Base-by-base conservation (phyloP, 2,329 filamentous ascomycete species). In the Diaporthe australafricana region DNA sequence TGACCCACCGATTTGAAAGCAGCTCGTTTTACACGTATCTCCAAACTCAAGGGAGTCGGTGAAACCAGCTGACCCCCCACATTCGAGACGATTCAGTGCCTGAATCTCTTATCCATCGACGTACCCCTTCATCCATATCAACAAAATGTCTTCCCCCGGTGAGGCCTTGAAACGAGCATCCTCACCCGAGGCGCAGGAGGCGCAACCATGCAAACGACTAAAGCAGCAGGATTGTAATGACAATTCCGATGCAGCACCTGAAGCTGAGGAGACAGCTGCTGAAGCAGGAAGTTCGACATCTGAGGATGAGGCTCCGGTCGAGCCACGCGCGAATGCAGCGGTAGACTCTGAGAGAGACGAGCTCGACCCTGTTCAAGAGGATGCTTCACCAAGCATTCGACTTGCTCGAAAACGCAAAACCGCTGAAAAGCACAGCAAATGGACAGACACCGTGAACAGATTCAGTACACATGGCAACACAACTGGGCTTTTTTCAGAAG, bases 401-500 rank as follows among this genome's bases (percentile, higher is more conserved):
- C 5, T 14, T 7, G 6, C 22, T 16, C 3, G 5, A 8, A 47
- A 38, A 14, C n/a, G n/a, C n/a, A 30, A 30, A 8, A 14, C 8
- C 14, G 12, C 25, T 9, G 11, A 14, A 11, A 32, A 30, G 0
- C 48, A 14, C 16, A 55, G 12, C 38, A 27, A 50, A 17, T 48
- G 56, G 68, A 27, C 11, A 27, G 11, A 40, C 0, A 45, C 9
- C 5, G 3, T 63, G 11, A 20, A 53, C 4, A 55, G 42, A 16
- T 35, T 70, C 22, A 65, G 7, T 45, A 14, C n/a, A 17, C 22
- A 40, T 25, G 68, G 68, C 5, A 70, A 70, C 16, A 3, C 38
- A 1, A 55, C 27, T 8, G 68, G 68, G 1, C 20, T 40, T 5
- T 35, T 70, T 35, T 63, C 68, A 9, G 32, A 45, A 1, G 25